A percentile compares a stretch with the other conserved stretches of the same genome.
Evolutionary conservation across 202 grass and related monocot species (phyloP).

Genomic region (Zizania palustris): DNA sequence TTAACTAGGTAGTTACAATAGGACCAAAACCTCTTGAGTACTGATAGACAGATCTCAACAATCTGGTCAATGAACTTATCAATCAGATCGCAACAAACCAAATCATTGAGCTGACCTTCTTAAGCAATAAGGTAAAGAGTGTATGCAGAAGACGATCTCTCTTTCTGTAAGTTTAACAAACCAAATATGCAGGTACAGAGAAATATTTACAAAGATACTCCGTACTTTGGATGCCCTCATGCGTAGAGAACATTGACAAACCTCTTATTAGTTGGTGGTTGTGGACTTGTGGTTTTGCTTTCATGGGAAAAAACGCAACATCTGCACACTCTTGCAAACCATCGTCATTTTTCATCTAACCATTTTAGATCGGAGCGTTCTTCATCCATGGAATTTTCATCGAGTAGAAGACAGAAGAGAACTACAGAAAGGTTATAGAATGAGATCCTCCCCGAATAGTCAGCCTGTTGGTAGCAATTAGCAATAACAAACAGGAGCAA

Average conservation of each 20-base stretch:
- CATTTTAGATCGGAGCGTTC: background rate
- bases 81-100: background rate
- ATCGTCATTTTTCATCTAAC: constrained; percentile 1
- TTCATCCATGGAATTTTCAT: constrained; percentile 21
- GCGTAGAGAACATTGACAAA: background rate
- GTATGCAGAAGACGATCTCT: constrained; percentile 20
- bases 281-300: constrained; percentile 14
- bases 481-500: constrained; percentile 7
- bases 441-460: background rate
- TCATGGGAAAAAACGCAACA: background rate
- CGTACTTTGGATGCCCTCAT: constrained; percentile 30
- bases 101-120: constrained; percentile 33
- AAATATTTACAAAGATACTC: constrained; percentile 29
- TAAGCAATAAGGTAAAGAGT: constrained; percentile 30
- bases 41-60: background rate
- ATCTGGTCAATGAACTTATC: background rate
- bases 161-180: constrained; percentile 40
- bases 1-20: background rate
- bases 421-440: constrained; percentile 1
- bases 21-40: background rate
- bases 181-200: background rate
- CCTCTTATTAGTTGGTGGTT: constrained; percentile 21
- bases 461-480: background rate
- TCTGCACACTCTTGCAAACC: background rate
- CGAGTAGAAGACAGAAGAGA: constrained; percentile 26